Conservation (phyloP, 768 basidiomycete genomes). For the Kwoniella newhampshirensis region DNA sequence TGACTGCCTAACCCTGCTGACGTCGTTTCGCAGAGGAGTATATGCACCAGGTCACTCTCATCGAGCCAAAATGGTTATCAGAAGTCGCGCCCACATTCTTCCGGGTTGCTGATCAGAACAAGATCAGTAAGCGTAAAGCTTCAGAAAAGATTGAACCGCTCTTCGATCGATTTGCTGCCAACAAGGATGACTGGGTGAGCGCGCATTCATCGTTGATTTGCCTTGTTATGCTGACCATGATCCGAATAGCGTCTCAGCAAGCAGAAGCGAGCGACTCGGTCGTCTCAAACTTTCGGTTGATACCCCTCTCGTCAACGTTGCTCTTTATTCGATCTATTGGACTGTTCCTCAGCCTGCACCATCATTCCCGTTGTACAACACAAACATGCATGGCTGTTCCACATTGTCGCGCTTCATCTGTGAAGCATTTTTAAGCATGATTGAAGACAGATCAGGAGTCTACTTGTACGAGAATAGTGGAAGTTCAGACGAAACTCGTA, state of each 20-base stretch:
- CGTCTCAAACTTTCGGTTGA: slow-evolving; percentile 48
- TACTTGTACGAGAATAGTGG: too few species aligned
- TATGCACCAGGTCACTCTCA: slow-evolving; percentile 66
- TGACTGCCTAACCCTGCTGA: slow-evolving; percentile 45
- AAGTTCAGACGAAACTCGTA: too few species aligned
- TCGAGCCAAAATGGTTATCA: slow-evolving; percentile 98
- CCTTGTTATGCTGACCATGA: background rate
- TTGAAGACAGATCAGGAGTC: too few species aligned
- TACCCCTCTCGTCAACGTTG: too few species aligned
- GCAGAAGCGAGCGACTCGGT: slow-evolving; percentile 48
- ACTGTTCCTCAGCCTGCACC: too few species aligned
- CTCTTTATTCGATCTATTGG: too few species aligned
- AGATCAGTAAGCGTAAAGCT: slow-evolving; percentile 63
- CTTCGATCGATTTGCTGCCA: slow-evolving; percentile 69
- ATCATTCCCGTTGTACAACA: too few species aligned
- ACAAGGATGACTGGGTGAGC: slow-evolving; percentile 62
- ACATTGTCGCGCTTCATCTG: too few species aligned
- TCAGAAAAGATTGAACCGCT: slow-evolving; percentile 82
- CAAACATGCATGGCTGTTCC: too few species aligned
- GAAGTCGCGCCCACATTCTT: slow-evolving; percentile 99
- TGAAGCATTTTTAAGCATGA: too few species aligned
- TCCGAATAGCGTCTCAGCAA: slow-evolving; percentile 44
- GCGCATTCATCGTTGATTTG: background rate
- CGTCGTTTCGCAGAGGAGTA: slow-evolving; percentile 37
- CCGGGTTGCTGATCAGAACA: slow-evolving; percentile 95